Evolutionary conservation across 2,329 filamentous ascomycete genomes (phyloP), one percentile per base, ranked within the genome.

Genomic region (Diplodia seriata): DNA sequence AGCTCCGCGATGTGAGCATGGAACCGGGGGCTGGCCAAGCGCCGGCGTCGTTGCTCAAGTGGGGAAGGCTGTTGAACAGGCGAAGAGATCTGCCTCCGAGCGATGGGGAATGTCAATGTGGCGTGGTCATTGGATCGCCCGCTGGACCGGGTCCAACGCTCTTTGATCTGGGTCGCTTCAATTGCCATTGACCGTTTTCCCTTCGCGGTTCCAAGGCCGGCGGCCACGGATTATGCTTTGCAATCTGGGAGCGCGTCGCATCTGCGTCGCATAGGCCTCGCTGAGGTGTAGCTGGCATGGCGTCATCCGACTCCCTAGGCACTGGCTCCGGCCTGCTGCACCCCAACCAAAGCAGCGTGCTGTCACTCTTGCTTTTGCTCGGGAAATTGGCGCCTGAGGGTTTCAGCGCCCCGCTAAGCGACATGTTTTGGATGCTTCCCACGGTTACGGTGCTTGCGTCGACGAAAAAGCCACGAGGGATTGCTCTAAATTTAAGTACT

Each of bases 401-500:
- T 47, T 47, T 47, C 43, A 47, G 43, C 14, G 18, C 8, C 43
- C 43, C 20, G 43, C 18, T 47, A 47, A 47, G 43, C 43, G 43
- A 47, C n/a, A 20, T 47, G 43, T 47, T 47, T 47, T 47, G 43
- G 43, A 20, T 20, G 43, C 43, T 20, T 47, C 43, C 43, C 43
- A 47, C 20, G 43, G 43, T 47, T 47, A 15, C 43, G 43, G 43
- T 47, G 43, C 43, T 47, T 47, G 43, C n/a, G 12, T 20, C 43
- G 43, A 47, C 43, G 43, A 47, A 47, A 20, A 47, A 47, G 43
- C 43, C 43, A 47, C 43, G 43, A 47, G 43, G 43, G n/a, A 47
- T 47, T n/a, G 7, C 18, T 47, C 43, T 47, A 47, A 47, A 47
- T 47, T 47, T 47, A 47, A 47, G 43, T 20, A 26, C 26, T 26